Conservation (phyloP, 1,139 yeast genomes). For the Sugiyamaella grinbergsii region DNA sequence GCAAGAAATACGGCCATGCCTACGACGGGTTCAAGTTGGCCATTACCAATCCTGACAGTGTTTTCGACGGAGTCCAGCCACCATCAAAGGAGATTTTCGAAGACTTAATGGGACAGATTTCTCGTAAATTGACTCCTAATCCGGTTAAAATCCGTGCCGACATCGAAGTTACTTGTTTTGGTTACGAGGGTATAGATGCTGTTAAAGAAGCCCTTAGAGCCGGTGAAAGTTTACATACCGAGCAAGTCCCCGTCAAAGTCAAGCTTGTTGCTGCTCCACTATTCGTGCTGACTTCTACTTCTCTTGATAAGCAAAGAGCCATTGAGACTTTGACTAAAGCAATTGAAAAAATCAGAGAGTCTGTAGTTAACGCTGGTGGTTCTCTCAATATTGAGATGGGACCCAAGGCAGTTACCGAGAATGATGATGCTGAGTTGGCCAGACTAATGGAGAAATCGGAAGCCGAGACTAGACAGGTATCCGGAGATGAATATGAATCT, state of each 20-base stretch:
- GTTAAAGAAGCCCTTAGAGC: constrained; percentile 84
- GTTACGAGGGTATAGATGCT: constrained; percentile 98
- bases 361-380: constrained; percentile 78
- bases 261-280: constrained; percentile 97
- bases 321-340: constrained; percentile 76
- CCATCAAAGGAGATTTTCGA: constrained; percentile 73
- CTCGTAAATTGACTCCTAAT: constrained; percentile 95
- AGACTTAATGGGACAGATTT: constrained; percentile 81
- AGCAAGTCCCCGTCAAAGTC: constrained; percentile 80
- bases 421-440: constrained; percentile 97
- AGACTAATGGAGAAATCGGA: constrained; percentile 81
- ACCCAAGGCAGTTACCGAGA: constrained; percentile 97
- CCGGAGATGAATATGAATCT: constrained; percentile 61
- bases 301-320: constrained; percentile 89
- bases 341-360: constrained; percentile 68
- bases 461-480: constrained; percentile 62
- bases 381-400: constrained; percentile 93
- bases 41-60: constrained; percentile 80
- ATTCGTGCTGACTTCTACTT: constrained; percentile 89
- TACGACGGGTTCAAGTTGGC: constrained; percentile 97
- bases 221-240: constrained; percentile 84
- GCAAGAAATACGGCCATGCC: constrained; percentile 94
- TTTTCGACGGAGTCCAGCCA: constrained; percentile 77
- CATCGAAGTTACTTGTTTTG: constrained; percentile 94
- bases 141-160: constrained; percentile 98